Conservation (phyloP, 1,284 basidiomycete genomes). For the Puccinia polysora region DNA sequence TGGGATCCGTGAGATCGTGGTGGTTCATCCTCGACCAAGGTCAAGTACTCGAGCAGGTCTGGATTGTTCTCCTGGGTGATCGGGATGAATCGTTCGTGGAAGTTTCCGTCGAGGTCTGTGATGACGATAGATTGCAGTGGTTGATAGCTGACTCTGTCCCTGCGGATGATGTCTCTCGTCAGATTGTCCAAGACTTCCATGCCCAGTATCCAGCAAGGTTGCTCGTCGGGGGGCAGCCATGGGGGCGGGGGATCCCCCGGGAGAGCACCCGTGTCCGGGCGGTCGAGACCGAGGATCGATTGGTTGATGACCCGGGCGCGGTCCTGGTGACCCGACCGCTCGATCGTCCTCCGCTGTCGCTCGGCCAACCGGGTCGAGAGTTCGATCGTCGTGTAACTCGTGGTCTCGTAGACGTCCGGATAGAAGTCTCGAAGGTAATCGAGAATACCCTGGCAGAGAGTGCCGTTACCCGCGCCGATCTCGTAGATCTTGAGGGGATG, state of each 20-base stretch:
- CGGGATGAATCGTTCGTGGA: constrained; percentile 75
- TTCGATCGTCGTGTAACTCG: constrained; percentile 86
- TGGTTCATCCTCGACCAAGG: constrained; percentile 54
- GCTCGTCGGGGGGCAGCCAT: constrained; percentile 78
- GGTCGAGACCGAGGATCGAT: constrained; percentile 49
- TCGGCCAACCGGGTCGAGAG: constrained; percentile 75
- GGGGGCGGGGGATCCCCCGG: constrained; percentile 53
- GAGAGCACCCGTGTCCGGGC: constrained; percentile 59
- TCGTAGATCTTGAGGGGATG: constrained; percentile 87
- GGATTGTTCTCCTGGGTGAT: constrained; percentile 65
- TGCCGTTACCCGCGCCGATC: constrained; percentile 95
- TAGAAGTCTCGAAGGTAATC: constrained; percentile 71
- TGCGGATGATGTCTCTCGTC: constrained; percentile 89
- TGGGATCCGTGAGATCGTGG: constrained; percentile 55
- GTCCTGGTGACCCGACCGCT: constrained; percentile 19
- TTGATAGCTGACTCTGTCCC: constrained; percentile 66
- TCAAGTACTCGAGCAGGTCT: constrained; percentile 65
- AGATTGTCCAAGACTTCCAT: constrained; percentile 74
- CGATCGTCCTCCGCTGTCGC: constrained; percentile 59
- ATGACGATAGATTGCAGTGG: constrained; percentile 81
- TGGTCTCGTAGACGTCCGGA: constrained; percentile 86
- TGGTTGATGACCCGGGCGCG: constrained; percentile 38
- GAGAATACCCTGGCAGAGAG: constrained; percentile 81
- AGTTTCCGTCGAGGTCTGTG: constrained; percentile 77
- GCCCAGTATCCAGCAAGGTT: constrained; percentile 36